Percentiles rank a stretch among this genome's conserved stretches.
These are phyloP conservation scores for Petasospora rhodanensis DNA, from an alignment of 1,139 yeast species.

Conservation along the genomic window DNA sequence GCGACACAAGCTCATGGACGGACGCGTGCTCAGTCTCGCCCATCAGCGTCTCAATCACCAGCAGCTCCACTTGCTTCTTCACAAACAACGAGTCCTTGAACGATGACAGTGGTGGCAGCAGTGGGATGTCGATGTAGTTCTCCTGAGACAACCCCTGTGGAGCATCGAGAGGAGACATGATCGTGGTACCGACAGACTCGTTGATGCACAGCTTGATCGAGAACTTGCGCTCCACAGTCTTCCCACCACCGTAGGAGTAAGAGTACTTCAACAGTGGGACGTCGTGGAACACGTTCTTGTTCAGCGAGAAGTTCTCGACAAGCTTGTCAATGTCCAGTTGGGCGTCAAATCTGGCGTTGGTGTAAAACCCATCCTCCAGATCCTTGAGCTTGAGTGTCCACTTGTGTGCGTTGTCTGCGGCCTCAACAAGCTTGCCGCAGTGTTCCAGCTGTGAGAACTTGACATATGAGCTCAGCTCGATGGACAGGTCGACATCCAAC, in stretches of 20 bases:
- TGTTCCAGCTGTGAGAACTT: slow-evolving; percentile 4
- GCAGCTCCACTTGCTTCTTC: slow-evolving; percentile 33
- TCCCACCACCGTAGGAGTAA: slow-evolving; percentile 5
- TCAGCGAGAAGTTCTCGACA: background rate
- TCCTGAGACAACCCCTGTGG: background rate
- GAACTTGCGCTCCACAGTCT: slow-evolving; percentile 3
- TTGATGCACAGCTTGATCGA: slow-evolving; percentile 10
- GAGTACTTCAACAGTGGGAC: slow-evolving; percentile 14
- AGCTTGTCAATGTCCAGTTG: slow-evolving; percentile 12
- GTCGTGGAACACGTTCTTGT: slow-evolving; percentile 11
- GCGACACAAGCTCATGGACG: slow-evolving; percentile 13
- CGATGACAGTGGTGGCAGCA: slow-evolving; percentile 32
- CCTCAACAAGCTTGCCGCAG: slow-evolving; percentile 4
- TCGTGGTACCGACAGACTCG: background rate
- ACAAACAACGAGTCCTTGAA: slow-evolving; percentile 32
- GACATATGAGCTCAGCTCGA: slow-evolving; percentile 4
- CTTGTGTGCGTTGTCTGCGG: slow-evolving; percentile 1
- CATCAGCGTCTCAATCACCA: slow-evolving; percentile 24
- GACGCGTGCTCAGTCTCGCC: slow-evolving; percentile 1
- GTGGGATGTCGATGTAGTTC: slow-evolving; percentile 25
- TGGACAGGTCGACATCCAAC: slow-evolving; percentile 6
- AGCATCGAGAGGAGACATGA: slow-evolving; percentile 6
- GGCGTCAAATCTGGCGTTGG: slow-evolving; percentile 14
- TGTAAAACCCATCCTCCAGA: slow-evolving; percentile 21
- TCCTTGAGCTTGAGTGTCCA: slow-evolving; percentile 14